Conservation (phyloP, 2,329 filamentous ascomycete species). For the Diaporthe helianthi region DNA sequence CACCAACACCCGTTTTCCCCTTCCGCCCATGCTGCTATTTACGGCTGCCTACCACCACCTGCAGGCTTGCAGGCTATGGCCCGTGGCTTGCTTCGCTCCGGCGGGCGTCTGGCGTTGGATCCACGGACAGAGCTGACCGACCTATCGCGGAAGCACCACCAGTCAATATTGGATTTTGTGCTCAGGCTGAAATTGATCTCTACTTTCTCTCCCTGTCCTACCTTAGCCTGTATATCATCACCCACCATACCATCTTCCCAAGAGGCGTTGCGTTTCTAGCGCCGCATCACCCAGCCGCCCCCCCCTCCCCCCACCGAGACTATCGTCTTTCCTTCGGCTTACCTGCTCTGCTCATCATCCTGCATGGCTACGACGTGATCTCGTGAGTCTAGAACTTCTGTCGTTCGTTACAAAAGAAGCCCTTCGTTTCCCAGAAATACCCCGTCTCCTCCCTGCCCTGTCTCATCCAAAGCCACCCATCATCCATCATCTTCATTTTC, state of each 20-base stretch:
- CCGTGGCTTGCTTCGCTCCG: slow-evolving; percentile 32
- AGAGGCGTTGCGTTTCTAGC: slow-evolving; percentile 31
- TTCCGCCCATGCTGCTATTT: slow-evolving; percentile 29
- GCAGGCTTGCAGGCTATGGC: slow-evolving; percentile 1
- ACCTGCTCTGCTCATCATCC: slow-evolving; percentile 13
- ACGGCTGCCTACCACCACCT: slow-evolving; percentile 23
- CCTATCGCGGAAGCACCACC: slow-evolving; percentile 14
- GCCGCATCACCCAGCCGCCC: slow-evolving; percentile 17
- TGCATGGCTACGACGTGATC: slow-evolving; percentile 20
- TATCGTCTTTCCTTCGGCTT: slow-evolving; percentile 31
- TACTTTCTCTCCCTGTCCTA: slow-evolving; percentile 17
- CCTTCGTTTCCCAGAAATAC: slow-evolving; percentile 18
- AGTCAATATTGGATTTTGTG: slow-evolving; percentile 18
- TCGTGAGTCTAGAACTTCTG: slow-evolving; percentile 12
- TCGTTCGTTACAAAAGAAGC: slow-evolving; percentile 33
- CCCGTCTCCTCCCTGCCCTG: background rate
- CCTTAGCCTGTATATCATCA: slow-evolving; percentile 26
- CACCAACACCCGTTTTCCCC: slow-evolving; percentile 28
- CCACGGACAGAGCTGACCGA: slow-evolving; percentile 29
- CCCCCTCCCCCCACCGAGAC: slow-evolving; percentile 21
- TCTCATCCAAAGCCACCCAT: background rate
- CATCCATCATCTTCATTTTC: no score
- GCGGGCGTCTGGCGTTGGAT: slow-evolving; percentile 14
- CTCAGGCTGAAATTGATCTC: slow-evolving; percentile 28
- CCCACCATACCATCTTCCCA: slow-evolving; percentile 8